A percentile compares a stretch with the other conserved stretches of the same genome.
These are phyloP conservation scores for Penicillium verhagenii DNA, from an alignment of 495 filamentous ascomycete genomes.

Conservation along the genomic window DNA sequence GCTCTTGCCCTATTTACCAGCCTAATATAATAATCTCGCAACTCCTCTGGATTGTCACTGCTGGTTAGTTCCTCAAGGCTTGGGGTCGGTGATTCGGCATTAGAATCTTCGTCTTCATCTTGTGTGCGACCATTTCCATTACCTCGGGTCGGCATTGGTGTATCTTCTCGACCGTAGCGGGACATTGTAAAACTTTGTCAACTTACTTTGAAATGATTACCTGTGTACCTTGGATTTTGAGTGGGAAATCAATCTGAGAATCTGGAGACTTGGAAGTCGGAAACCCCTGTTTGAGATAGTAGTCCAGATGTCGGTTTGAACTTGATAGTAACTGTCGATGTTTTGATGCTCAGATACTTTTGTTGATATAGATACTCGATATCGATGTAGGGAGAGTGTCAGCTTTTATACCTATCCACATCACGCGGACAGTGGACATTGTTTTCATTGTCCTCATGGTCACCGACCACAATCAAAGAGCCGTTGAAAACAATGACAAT, in stretches of 20 bases:
- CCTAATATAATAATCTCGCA: not conserved
- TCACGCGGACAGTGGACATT: too few relatives aligned
- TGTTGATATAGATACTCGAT: too few relatives aligned
- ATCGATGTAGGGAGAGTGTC: too few relatives aligned
- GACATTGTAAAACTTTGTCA: not conserved
- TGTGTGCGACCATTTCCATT: not conserved
- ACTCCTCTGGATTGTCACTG: not conserved
- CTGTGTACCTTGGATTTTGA: not conserved
- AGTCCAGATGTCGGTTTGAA: too few relatives aligned
- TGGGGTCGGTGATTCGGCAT: too few relatives aligned
- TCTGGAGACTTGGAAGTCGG: too few relatives aligned
- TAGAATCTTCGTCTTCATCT: not conserved
- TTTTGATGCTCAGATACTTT: too few relatives aligned
- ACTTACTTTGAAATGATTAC: not conserved
- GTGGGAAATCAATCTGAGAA: not conserved
- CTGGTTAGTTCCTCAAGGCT: not conserved
- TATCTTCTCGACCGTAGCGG: not conserved
- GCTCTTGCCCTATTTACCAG: not conserved
- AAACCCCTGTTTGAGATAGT: too few relatives aligned
- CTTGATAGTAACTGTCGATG: too few relatives aligned
- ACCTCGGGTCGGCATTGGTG: not conserved
- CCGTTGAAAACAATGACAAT: not conserved
- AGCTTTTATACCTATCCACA: too few relatives aligned
- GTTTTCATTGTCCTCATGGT: not conserved
- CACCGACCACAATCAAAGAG: too few relatives aligned